phyloP scores from a whole-genome alignment of 345 rosid species.

The Pseudoturritis turrita region DNA sequence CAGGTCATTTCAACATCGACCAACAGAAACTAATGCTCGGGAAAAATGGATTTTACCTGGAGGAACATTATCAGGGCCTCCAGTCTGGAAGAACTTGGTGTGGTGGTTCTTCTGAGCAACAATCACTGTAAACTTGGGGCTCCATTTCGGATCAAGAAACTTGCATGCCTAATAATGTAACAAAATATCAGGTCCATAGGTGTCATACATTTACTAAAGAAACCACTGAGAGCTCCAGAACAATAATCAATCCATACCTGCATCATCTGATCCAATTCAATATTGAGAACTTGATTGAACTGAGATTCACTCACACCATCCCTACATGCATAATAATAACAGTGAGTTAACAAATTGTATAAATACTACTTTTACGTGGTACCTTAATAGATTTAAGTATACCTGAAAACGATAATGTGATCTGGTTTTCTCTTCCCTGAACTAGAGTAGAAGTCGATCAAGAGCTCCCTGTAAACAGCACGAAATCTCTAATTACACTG shows the following conservation, averaged over 20 bases:
- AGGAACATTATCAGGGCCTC: slow-evolving; percentile 72
- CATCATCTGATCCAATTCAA: slow-evolving; percentile 76
- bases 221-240: not conserved
- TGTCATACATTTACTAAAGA: not conserved
- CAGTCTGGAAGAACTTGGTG: slow-evolving; percentile 74
- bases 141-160: slow-evolving; percentile 60
- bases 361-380: not conserved
- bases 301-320: slow-evolving; percentile 97
- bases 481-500: not conserved
- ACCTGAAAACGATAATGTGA: slow-evolving; percentile 88
- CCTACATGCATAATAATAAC: slow-evolving; percentile 38
- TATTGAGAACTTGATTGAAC: slow-evolving; percentile 76
- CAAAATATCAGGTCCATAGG: not conserved
- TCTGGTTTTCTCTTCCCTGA: slow-evolving; percentile 77
- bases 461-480: slow-evolving; percentile 54
- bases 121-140: slow-evolving; percentile 71
- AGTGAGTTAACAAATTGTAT: not conserved
- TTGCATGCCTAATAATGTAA: slow-evolving; percentile 69
- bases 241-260: slow-evolving; percentile 43
- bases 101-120: slow-evolving; percentile 92
- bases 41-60: slow-evolving; percentile 45
- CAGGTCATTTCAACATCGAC: not conserved
- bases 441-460: slow-evolving; percentile 65
- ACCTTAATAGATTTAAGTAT: not conserved
- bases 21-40: not conserved